A percentile compares a stretch with the other conserved stretches of the same genome.
Evolutionary conservation across 805 yeast genomes (phyloP).

Genomic region (Hemisphaericaspora nanyangensis): DNA sequence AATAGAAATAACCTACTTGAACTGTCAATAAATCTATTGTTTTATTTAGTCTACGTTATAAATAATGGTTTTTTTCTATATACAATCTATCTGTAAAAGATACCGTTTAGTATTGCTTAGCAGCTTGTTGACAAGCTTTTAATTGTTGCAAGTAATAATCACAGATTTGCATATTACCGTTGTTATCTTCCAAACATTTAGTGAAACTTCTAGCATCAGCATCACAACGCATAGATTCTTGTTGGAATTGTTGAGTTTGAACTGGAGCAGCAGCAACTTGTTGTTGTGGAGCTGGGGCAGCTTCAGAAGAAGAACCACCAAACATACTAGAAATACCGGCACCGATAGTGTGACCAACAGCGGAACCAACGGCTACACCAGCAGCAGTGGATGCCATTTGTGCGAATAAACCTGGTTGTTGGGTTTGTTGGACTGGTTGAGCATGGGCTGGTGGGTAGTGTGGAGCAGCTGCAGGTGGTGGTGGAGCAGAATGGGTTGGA

Average conservation of each 20-base stretch:
- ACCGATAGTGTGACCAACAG: slow-evolving; percentile 95
- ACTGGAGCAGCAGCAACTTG: slow-evolving; percentile 29
- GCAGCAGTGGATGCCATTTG: slow-evolving; percentile 99
- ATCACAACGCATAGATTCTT: slow-evolving; percentile 67
- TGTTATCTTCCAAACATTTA: slow-evolving; percentile 88
- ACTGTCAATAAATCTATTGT: too few relatives aligned
- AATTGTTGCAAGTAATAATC: slow-evolving; percentile 96
- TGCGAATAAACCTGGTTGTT: slow-evolving; percentile 79
- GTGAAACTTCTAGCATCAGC: slow-evolving; percentile 93
- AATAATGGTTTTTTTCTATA: too few relatives aligned
- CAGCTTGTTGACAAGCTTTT: slow-evolving; percentile 95
- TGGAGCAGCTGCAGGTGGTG: slow-evolving; percentile 22
- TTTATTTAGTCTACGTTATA: too few relatives aligned
- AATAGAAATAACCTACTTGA: too few relatives aligned
- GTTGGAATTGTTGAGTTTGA: slow-evolving; percentile 33
- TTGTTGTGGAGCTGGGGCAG: slow-evolving; percentile 48
- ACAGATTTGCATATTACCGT: slow-evolving; percentile 95
- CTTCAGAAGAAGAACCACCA: slow-evolving; percentile 66
- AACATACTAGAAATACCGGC: slow-evolving; percentile 89
- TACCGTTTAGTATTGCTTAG: slow-evolving; percentile 74
- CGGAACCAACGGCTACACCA: slow-evolving; percentile 98
- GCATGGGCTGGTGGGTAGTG: slow-evolving; percentile 52
- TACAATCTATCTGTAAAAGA: too few relatives aligned
- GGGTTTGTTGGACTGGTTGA: slow-evolving; percentile 46
- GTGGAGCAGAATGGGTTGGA: slow-evolving; percentile 27